Evolutionary conservation across 2,329 filamentous ascomycete species (phyloP), one percentile per base, ranked within the genome.

Genomic region (Aspergillus spinulosporus): DNA sequence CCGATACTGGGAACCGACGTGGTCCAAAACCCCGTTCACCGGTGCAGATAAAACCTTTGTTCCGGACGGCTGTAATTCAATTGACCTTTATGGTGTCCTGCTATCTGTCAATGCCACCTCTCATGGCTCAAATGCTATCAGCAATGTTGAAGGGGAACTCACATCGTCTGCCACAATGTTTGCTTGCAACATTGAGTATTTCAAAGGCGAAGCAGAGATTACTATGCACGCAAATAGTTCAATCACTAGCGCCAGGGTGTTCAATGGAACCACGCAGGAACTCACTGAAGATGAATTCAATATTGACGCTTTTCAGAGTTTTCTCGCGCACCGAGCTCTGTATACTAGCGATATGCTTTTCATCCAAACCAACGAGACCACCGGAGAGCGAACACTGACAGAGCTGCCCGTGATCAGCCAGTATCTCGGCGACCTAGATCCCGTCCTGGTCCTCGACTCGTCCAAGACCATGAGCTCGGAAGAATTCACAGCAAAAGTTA

Each of bases 271-370:
- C 63, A 65, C 1, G 12, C 46, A 11, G 39, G 52, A 44, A 15
- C 46, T 54, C 3, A 34, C 57, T 1, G 57, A 67, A 11, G 29
- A 21, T 31, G 7, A 37, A 34, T 71, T 72, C 52, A 71, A 70
- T 45, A 63, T 71, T 48, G 58, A 67, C 7, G 62, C 69, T 4
- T 72, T 72, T 26, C 66, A 71, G 28, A 64, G 64, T 4, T 59
- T 72, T 4, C 57, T 72, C 3, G 65, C 66, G 1, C 59, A 71
- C 28, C 66, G 68, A 15, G 66, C 68, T 4, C 65, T 68, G 1
- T 72, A 69, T 46, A 72, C 68, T 7, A 71, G 69, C 52, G 69
- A 72, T 29, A 66, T 70, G 60, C 52, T 72, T 6, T 72, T 71
- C 45, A 64, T 72, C 32, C 53, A 60, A 15, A 59, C 66, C 15